These are phyloP conservation scores for Vigna mungo DNA, from an alignment of 306 rosid genomes.

Conservation along the genomic window DNA sequence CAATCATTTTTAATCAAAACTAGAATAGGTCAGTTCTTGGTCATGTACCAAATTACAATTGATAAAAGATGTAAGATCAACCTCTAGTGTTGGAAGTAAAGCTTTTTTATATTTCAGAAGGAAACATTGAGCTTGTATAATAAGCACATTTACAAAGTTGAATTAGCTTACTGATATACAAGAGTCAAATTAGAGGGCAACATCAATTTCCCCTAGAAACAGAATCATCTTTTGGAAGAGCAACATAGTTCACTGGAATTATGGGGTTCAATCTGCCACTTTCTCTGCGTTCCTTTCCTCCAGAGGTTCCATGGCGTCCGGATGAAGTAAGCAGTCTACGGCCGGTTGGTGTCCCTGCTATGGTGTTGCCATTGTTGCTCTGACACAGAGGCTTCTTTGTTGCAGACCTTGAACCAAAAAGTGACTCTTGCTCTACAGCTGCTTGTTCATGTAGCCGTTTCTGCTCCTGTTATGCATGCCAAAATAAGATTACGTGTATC, in stretches of 20 bases:
- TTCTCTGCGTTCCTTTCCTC: conserved; percentile 70
- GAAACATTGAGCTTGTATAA: conserved; percentile 28
- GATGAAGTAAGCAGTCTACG: conserved; percentile 63
- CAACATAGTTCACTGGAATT: conserved; percentile 80
- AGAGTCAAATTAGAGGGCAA: conserved; percentile 23
- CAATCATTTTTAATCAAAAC: conserved; percentile 4
- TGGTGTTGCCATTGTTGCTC: conserved; percentile 60
- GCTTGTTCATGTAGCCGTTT: conserved; percentile 76
- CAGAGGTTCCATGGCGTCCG: conserved; percentile 60
- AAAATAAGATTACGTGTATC: neutral
- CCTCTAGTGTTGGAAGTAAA: conserved; percentile 25
- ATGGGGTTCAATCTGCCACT: conserved; percentile 61
- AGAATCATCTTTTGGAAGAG: conserved; percentile 83
- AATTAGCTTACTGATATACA: conserved; percentile 42
- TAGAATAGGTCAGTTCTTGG: conserved; percentile 8
- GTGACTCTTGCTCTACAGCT: conserved; percentile 72
- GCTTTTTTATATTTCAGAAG: conserved; percentile 18
- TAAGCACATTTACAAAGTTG: conserved; percentile 40
- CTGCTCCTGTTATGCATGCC: conserved; percentile 64
- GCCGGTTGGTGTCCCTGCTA: conserved; percentile 69
- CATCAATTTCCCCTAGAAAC: conserved; percentile 53
- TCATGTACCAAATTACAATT: conserved; percentile 35
- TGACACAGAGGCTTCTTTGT: conserved; percentile 81
- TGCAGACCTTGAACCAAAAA: conserved; percentile 77
- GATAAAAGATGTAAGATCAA: conserved; percentile 1